Evolutionary conservation across 2,329 filamentous ascomycete species (phyloP).

Genomic region (Grosmannia penicillata): DNA sequence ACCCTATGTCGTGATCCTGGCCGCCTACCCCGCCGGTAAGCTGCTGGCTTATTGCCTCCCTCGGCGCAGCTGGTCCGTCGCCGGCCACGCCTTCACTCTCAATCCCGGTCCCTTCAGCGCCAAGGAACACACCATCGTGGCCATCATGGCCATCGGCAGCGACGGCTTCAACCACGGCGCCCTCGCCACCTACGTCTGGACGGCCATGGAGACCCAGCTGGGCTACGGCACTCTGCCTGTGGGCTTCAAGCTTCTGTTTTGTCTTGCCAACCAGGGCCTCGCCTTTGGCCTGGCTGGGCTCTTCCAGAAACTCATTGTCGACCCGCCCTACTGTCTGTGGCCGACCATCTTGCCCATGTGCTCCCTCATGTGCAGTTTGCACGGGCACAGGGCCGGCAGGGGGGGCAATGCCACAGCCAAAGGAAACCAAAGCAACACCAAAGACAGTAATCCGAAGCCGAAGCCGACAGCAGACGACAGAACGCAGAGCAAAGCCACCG

Average conservation of each 20-base stretch:
- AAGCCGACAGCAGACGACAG: too few relatives aligned
- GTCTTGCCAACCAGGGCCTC: slow-evolving; percentile 26
- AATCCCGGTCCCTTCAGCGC: slow-evolving; percentile 42
- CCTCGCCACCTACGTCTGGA: slow-evolving; percentile 33
- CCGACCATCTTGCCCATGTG: slow-evolving; percentile 37
- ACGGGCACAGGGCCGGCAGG: too few relatives aligned
- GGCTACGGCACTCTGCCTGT: slow-evolving; percentile 23
- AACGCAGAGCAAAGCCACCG: too few relatives aligned
- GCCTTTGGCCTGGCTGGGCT: slow-evolving; percentile 37
- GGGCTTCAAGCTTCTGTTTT: neutral
- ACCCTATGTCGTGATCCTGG: slow-evolving; percentile 16
- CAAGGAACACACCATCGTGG: slow-evolving; percentile 44
- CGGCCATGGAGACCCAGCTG: slow-evolving; percentile 33
- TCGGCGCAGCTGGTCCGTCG: slow-evolving; percentile 28
- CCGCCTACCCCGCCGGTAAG: slow-evolving; percentile 46
- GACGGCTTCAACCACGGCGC: slow-evolving; percentile 23
- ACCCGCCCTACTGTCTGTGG: slow-evolving; percentile 36
- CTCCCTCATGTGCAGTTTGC: slow-evolving; percentile 46
- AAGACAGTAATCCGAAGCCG: too few relatives aligned
- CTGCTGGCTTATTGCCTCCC: slow-evolving; percentile 42
- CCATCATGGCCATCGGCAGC: slow-evolving; percentile 43
- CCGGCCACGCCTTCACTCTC: slow-evolving; percentile 30
- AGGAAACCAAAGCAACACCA: too few relatives aligned
- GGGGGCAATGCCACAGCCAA: too few relatives aligned
- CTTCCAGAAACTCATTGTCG: slow-evolving; percentile 33